A percentile compares a stretch with the other conserved stretches of the same genome.
These are phyloP conservation scores for Lonicera japonica DNA, from an alignment of 129 eudicot species.

Conservation along the genomic window DNA sequence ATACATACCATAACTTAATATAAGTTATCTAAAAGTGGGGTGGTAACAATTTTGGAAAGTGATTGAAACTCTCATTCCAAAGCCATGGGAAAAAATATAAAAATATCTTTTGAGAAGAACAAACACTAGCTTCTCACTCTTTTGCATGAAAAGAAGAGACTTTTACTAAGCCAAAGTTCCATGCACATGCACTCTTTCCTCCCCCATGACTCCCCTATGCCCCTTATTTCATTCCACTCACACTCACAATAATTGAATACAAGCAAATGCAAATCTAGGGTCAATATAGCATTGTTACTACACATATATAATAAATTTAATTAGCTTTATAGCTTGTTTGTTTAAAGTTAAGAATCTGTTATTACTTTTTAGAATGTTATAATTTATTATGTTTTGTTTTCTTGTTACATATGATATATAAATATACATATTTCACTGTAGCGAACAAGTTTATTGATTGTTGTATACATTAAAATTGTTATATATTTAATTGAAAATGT, in stretches of 20 bases:
- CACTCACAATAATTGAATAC: neutral
- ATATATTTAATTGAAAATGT: too few relatives aligned
- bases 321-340: neutral
- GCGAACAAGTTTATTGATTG: too few relatives aligned
- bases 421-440: too few relatives aligned
- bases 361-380: too few relatives aligned
- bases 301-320: too few relatives aligned
- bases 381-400: too few relatives aligned
- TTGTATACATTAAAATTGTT: too few relatives aligned
- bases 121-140: constrained; percentile 22
- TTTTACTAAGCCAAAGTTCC: constrained; percentile 9
- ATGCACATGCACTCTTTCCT: constrained; percentile 27
- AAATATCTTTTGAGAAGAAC: neutral
- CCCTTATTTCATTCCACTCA: constrained; percentile 7
- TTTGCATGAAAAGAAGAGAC: constrained; percentile 30
- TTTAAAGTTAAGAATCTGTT: too few relatives aligned
- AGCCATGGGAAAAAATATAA: constrained; percentile 15
- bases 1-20: neutral
- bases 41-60: constrained; percentile 12
- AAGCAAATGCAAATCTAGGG: neutral
- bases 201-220: constrained; percentile 10
- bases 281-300: neutral
- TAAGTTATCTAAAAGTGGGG: constrained; percentile 5
- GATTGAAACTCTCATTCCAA: constrained; percentile 25
- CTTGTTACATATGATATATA: too few relatives aligned